Percentiles rank a stretch among this genome's conserved stretches.
These are phyloP conservation scores for Haberlea rhodopensis DNA, from an alignment of 257 asterid genomes.

Conservation along the genomic window DNA sequence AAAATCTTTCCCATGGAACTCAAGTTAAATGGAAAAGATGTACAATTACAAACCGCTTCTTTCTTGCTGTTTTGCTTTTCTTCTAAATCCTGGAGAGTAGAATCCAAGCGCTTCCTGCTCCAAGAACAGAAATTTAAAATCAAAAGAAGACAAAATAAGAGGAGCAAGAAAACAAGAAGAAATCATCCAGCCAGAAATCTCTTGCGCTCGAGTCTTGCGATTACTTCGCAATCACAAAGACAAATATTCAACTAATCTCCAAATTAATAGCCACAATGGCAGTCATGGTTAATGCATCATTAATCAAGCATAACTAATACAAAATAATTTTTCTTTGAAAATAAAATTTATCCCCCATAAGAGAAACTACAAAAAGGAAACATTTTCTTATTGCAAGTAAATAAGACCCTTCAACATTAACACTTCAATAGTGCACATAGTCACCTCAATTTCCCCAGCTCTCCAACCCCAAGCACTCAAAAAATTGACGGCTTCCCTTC, in stretches of 20 bases:
- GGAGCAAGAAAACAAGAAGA: constrained; percentile 14
- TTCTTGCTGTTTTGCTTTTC: constrained; percentile 91
- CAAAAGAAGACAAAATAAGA: neutral
- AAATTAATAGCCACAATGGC: neutral
- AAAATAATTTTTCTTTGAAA: neutral
- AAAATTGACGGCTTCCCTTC: neutral
- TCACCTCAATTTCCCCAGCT: neutral
- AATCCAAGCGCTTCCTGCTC: constrained; percentile 81
- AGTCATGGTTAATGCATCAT: neutral
- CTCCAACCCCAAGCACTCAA: neutral
- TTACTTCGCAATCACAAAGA: neutral
- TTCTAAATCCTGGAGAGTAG: constrained; percentile 82
- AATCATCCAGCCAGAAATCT: constrained; percentile 5
- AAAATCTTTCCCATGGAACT: neutral
- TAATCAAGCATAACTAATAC: neutral
- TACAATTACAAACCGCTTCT: constrained; percentile 66
- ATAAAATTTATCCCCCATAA: neutral
- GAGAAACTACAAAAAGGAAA: neutral
- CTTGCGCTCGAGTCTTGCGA: constrained; percentile 5
- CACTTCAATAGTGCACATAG: neutral
- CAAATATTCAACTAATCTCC: neutral
- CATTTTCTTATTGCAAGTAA: neutral
- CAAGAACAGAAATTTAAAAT: constrained; percentile 13
- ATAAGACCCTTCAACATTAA: neutral
- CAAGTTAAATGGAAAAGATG: neutral